Percentiles rank a stretch among this genome's conserved stretches.
Evolutionary conservation across 257 asterid species (phyloP).

Genomic region (Gentiana dahurica): DNA sequence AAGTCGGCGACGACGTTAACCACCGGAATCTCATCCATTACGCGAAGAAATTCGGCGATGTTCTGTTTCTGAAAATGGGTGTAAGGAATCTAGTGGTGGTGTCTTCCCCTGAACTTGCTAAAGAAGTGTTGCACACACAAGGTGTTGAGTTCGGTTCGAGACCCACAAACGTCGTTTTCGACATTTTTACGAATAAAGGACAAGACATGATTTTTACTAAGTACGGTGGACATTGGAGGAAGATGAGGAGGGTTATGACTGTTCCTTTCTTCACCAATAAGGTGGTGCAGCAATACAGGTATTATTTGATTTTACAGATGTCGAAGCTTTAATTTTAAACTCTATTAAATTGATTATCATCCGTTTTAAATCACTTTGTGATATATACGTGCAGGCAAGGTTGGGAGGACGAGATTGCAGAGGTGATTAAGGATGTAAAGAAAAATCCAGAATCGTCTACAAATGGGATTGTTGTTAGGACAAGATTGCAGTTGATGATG

Average conservation of each 20-base stretch:
- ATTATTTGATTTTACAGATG: too few relatives aligned
- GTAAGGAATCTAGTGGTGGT: conserved; percentile 75
- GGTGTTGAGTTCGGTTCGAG: conserved; percentile 93
- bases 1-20: conserved; percentile 79
- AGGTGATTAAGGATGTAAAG: conserved; percentile 79
- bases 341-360: too few relatives aligned
- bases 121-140: conserved; percentile 83
- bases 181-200: conserved; percentile 80
- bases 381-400: conserved; percentile 20
- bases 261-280: conserved; percentile 89
- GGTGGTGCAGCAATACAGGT: conserved; percentile 70
- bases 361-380: too few relatives aligned
- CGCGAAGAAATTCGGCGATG: conserved; percentile 67
- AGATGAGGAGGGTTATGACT: conserved; percentile 92
- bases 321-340: too few relatives aligned
- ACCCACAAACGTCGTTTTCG: conserved; percentile 76
- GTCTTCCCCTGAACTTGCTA: conserved; percentile 77
- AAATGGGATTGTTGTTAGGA: conserved; percentile 65
- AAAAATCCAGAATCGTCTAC: conserved; percentile 61
- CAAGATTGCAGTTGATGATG: conserved; percentile 84
- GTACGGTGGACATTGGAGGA: conserved; percentile 96
- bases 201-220: conserved; percentile 96
- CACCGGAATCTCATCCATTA: conserved; percentile 60
- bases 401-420: conserved; percentile 75
- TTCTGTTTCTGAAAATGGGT: conserved; percentile 72